Evolutionary conservation across 2,329 filamentous ascomycete genomes (phyloP), one percentile per base, ranked within the genome.

Genomic region (Mycosphaerella sp.): DNA sequence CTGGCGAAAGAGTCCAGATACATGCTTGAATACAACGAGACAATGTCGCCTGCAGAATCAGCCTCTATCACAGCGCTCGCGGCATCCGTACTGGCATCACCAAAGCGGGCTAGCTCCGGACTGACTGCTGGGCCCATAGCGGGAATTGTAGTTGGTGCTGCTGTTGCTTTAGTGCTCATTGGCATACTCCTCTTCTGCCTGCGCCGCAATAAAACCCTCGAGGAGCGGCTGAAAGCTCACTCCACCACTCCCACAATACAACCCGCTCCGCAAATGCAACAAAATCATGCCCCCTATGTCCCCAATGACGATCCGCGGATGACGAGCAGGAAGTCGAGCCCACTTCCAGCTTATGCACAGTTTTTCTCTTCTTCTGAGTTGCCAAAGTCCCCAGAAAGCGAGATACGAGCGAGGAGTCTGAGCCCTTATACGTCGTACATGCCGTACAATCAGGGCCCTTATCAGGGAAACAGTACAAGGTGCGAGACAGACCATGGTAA

Each of bases 71-170:
- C 59, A 18, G 51, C 55, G 3, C 41, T 63, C n/a, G 62, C 58
- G 14, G 51, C 57, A 7, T 50, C 54, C 27, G 54, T 50, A 14
- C 50, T 55, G 2, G 50, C 55, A 7, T 36, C 48, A 13, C 10
- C 46, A 16, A 18, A 58, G 34, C 41, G 51, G 1, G 28, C 49
- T 28, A 46, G 49, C 2, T 53, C 52, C 43, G 54, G 52, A 6
- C 64, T 75, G 2, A 67, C 67, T 1, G 61, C 62, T 21, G 71
- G 71, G 10, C 70, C 67, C 1, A 74, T 75, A 36, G 70, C 67
- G 0, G 73, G 73, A 6, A 74, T 87, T 68, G 86, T 80, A 71
- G 73, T 82, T 39, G 83, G 82, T 39, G 83, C 77, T 0, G 71
- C 82, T 4, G 69, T 84, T 18, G 66, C 87, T 17, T 13, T 48